Conservation (phyloP, 495 filamentous ascomycete genomes). For the Penicillium angulare region DNA sequence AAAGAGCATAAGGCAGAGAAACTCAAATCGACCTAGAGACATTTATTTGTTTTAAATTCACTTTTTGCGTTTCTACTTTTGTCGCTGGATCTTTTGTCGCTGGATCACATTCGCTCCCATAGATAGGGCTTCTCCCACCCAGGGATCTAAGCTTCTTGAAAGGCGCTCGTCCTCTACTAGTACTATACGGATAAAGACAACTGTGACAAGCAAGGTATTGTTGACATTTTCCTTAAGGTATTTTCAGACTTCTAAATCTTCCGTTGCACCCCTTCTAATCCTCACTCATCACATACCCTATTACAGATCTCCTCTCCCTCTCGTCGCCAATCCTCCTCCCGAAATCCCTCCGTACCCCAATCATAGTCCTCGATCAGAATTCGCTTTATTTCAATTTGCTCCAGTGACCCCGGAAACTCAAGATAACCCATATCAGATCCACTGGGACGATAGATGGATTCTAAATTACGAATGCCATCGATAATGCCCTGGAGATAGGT, state of each 20-base stretch:
- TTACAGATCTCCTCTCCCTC: background rate
- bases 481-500: background rate
- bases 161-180: background rate
- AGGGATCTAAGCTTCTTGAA: background rate
- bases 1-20: too few relatives aligned
- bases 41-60: too few relatives aligned
- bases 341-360: background rate
- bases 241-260: background rate
- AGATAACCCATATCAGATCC: background rate
- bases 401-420: background rate
- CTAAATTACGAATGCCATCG: background rate
- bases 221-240: background rate
- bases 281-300: background rate
- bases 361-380: background rate
- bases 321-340: conserved; percentile 1
- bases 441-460: background rate
- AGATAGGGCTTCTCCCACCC: too few relatives aligned
- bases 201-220: background rate
- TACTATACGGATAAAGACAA: background rate
- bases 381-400: background rate
- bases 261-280: too few relatives aligned
- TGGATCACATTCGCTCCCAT: too few relatives aligned
- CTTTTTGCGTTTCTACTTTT: too few relatives aligned
- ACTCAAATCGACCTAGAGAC: too few relatives aligned
- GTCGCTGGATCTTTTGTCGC: too few relatives aligned